A percentile compares a stretch with the other conserved stretches of the same genome.
Evolutionary conservation across 805 yeast genomes (phyloP).

Genomic region (Barnettozyma vustinii): DNA sequence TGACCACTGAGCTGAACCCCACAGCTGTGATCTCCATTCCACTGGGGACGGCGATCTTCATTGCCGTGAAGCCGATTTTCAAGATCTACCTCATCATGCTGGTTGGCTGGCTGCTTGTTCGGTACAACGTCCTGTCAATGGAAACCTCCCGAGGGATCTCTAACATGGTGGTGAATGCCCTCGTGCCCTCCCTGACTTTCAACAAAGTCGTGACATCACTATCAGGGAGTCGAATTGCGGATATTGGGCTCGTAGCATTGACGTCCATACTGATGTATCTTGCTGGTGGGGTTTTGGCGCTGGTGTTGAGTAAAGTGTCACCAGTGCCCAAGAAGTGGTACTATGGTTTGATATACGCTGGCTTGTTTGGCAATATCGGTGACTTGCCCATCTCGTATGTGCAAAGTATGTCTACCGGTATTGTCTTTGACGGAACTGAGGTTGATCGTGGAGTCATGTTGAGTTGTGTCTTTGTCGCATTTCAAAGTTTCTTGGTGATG

Average conservation of each 20-base stretch:
- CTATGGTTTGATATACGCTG: constrained; percentile 44
- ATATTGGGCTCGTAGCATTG: constrained; percentile 39
- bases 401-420: constrained; percentile 39
- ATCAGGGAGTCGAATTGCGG: constrained; percentile 45
- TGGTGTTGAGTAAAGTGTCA: constrained; percentile 30
- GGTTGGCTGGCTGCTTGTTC: constrained; percentile 17
- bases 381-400: constrained; percentile 51
- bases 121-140: constrained; percentile 36
- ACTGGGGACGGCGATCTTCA: constrained; percentile 19
- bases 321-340: constrained; percentile 44
- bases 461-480: constrained; percentile 40
- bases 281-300: constrained; percentile 37
- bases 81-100: constrained; percentile 22
- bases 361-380: constrained; percentile 45
- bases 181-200: constrained; percentile 51
- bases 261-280: constrained; percentile 27
- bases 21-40: background rate
- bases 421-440: constrained; percentile 33
- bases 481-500: constrained; percentile 62
- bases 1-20: background rate
- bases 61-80: constrained; percentile 23
- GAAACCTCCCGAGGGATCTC: constrained; percentile 48
- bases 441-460: constrained; percentile 47
- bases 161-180: constrained; percentile 46
- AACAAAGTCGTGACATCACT: constrained; percentile 47